phyloP scores from a whole-genome alignment of 1,139 yeast genomes.

The Tardiomyces blankii region DNA sequence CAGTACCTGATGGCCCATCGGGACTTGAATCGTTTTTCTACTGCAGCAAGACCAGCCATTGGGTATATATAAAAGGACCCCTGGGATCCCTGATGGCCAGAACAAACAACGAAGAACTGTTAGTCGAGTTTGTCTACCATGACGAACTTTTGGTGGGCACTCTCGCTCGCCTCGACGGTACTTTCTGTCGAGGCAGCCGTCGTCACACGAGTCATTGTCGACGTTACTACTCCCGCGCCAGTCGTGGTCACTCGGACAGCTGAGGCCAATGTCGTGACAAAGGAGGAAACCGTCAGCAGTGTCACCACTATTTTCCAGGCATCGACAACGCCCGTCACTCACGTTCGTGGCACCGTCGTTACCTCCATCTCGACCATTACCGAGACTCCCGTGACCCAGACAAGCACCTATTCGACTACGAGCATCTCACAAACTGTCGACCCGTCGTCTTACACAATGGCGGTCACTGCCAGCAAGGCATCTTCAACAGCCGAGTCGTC shows the following conservation, averaged over 20 bases:
- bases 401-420: slow-evolving; percentile 14
- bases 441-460: slow-evolving; percentile 16
- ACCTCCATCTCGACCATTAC: slow-evolving; percentile 19
- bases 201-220: neutral
- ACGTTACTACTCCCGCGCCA: slow-evolving; percentile 10
- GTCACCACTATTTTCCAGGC: slow-evolving; percentile 20
- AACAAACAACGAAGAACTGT: too few relatives aligned
- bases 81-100: too few relatives aligned
- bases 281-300: slow-evolving; percentile 19
- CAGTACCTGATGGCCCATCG: neutral
- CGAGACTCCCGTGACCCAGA: slow-evolving; percentile 21
- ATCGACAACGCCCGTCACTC: slow-evolving; percentile 12
- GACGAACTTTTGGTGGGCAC: neutral
- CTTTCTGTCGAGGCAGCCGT: neutral
- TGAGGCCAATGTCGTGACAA: slow-evolving; percentile 10
- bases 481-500: neutral
- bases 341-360: slow-evolving; percentile 19
- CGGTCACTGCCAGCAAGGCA: neutral
- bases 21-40: too few relatives aligned
- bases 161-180: neutral
- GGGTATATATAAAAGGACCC: neutral
- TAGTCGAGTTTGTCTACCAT: too few relatives aligned
- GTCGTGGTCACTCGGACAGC: slow-evolving; percentile 6
- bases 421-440: slow-evolving; percentile 13
- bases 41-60: neutral